Percentiles rank a stretch among this genome's conserved stretches.
phyloP scores from a whole-genome alignment of 108 stramenopile species.

The Nannochloropsis salina region DNA sequence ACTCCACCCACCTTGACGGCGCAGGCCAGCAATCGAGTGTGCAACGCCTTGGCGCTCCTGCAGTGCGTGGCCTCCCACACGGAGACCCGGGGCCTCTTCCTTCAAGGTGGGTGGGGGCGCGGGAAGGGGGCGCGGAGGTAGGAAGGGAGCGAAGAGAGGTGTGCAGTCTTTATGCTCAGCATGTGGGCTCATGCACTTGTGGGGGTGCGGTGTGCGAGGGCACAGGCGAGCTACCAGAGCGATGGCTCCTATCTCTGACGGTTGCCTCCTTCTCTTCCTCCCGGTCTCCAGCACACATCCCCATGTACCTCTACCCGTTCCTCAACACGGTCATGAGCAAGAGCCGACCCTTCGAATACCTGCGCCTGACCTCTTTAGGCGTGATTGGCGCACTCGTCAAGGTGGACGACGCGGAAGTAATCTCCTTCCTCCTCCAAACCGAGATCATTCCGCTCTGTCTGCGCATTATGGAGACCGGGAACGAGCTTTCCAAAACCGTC shows the following conservation, averaged over 20 bases:
- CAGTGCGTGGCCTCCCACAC: constrained; percentile 98
- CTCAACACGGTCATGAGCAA: constrained; percentile 86
- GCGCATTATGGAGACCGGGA: constrained; percentile 83
- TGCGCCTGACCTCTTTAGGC: constrained; percentile 89
- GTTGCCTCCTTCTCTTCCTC: background rate
- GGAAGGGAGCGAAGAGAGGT: background rate
- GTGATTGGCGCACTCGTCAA: constrained; percentile 98
- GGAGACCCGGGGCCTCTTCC: constrained; percentile 84
- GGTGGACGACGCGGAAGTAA: constrained; percentile 94
- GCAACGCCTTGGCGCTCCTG: constrained; percentile 95
- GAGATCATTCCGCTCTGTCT: constrained; percentile 71
- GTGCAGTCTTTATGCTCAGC: background rate
- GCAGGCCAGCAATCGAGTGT: constrained; percentile 89
- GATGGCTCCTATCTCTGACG: background rate
- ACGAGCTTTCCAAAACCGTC: constrained; percentile 87
- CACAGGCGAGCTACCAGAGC: background rate
- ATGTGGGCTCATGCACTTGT: background rate
- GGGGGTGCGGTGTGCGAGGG: background rate
- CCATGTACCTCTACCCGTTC: constrained; percentile 96
- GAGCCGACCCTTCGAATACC: constrained; percentile 91
- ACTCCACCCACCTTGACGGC: constrained; percentile 93
- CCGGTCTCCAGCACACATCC: constrained; percentile 74
- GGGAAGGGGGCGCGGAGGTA: background rate
- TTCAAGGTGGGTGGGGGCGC: constrained; percentile 42
- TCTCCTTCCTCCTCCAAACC: constrained; percentile 89